Base-by-base conservation (phyloP, 495 filamentous ascomycete genomes). In the Glarea lozoyensis region DNA sequence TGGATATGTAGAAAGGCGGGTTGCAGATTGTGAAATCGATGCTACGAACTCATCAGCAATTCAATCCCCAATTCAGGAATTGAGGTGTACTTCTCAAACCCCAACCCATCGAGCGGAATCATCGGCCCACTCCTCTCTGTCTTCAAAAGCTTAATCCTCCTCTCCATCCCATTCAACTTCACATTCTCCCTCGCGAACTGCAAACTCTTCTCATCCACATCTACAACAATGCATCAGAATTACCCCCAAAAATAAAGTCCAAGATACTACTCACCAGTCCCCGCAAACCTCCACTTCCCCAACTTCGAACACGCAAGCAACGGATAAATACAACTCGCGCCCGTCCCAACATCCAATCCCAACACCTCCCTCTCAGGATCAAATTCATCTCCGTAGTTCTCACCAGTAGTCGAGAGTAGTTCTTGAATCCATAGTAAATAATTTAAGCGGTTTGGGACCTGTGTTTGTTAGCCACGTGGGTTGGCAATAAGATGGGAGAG, bases 21-120 rank as follows among this genome's bases (percentile, higher is more conserved):
- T 98, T 98, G 61, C 81, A 88, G 79, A 96, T 94, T 35, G 76
- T 81, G 55, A 97, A 96, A 58, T 95, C 85, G 25, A 94, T 69
- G 3, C 75, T 81, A 40, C 2, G 21, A 11, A 30, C 13, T 19
- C 42, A 35, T 34, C 24, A 48, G 10, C n/a, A 36, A 41, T n/a
- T n/a, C n/a, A n/a, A 19, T 2, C 37, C 19, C 10, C 38, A 17
- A 27, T 22, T n/a, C 17, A 19, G 20, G 29, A 31, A 1, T 19
- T n/a, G 13, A 54, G n/a, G 9, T 16, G 33, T 57, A 75, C 74
- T 57, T 63, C 30, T 75, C 62, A n/a, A 79, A 39, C 3, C 60
- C 63, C 2, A 85, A 55, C 1, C 66, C 62, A 21, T 74, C 65
- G 2, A 76, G 58, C 0, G 86, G 79, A 7, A 96, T 69, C 1